These are phyloP conservation scores for Boletus pseudopeckii DNA, from an alignment of 768 basidiomycete genomes.

Conservation along the genomic window DNA sequence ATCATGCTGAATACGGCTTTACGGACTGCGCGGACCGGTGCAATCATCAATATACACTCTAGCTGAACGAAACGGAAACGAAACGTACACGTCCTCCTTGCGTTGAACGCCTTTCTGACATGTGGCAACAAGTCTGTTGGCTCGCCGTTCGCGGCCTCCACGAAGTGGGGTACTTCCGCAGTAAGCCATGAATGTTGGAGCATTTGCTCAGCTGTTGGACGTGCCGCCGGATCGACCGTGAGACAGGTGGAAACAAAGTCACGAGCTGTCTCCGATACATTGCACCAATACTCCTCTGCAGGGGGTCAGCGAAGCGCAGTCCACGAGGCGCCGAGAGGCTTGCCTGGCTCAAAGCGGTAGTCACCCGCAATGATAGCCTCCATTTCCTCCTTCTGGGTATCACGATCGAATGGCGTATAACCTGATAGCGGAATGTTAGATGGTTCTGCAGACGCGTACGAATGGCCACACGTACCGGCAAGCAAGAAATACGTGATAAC, in stretches of 20 bases:
- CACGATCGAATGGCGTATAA: slow-evolving; percentile 97
- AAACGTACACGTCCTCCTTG: slow-evolving; percentile 75
- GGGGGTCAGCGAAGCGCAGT: not conserved
- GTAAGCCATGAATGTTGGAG: slow-evolving; percentile 72
- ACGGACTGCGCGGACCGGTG: slow-evolving; percentile 55
- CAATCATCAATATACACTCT: slow-evolving; percentile 1
- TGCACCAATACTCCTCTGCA: slow-evolving; percentile 77
- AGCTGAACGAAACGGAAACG: not conserved
- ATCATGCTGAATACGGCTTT: slow-evolving; percentile 85
- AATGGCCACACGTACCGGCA: slow-evolving; percentile 40
- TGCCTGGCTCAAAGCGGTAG: slow-evolving; percentile 82
- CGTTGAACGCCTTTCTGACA: slow-evolving; percentile 88
- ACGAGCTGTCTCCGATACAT: slow-evolving; percentile 78
- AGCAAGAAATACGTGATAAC: slow-evolving; percentile 98
- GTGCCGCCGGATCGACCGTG: slow-evolving; percentile 72
- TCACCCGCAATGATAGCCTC: slow-evolving; percentile 92
- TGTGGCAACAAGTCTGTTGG: slow-evolving; percentile 82
- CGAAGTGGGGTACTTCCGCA: slow-evolving; percentile 64
- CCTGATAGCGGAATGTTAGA: slow-evolving; percentile 36
- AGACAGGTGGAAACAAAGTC: slow-evolving; percentile 81
- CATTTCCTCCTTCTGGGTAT: slow-evolving; percentile 85
- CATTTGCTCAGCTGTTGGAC: slow-evolving; percentile 77
- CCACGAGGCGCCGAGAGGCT: slow-evolving; percentile 1
- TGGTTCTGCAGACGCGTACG: not conserved
- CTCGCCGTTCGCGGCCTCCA: slow-evolving; percentile 50